Base-by-base conservation (phyloP, 73 alveolate species). In the Effrenium voratum region DNA sequence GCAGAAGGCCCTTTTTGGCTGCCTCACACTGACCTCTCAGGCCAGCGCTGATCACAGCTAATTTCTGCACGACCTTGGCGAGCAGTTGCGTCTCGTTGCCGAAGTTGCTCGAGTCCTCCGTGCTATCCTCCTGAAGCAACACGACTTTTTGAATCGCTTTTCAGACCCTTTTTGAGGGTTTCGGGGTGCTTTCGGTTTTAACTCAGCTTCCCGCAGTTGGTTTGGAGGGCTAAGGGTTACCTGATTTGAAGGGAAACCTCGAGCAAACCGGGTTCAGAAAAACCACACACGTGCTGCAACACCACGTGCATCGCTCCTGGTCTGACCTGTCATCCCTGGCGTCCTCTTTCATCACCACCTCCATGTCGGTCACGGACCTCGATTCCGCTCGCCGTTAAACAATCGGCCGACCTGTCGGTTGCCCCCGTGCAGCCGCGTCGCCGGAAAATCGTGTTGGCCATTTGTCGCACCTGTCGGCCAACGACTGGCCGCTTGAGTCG, bases 311-410 rank as follows among this genome's bases (percentile, higher is more conserved):
- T 2, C 8, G 76, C 79, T 16, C 82, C 82, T 86, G 84, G 68
- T 87, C 95, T 26, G 95, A 87, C 41, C 80, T 75, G 41, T 45
- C 84, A 24, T 87, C 95, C 46, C 63, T 60, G 68, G 95, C 95
- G 34, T 63, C 85, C 77, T 87, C 95, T n/a, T 87, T 87, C 95
- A 87, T 87, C 41, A 87, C 95, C 28, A 87, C 95, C 84, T 87
- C 95, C 95, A 87, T 87, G 95, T 87, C 95, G 13, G 95, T 87
- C 72, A 87, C 95, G 52, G 95, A 87, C 95, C 94, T 85, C 24
- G 16, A 55, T 2, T 2, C 30, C 41, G 5, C 34, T 26, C 1
- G 34, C 30, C 36, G 82, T 47, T n/a, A 36, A 0, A 8, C 47
- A 72, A 5, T 72, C 10, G 10, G 50, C 28, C 0, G 50, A 34